A percentile compares a stretch with the other conserved stretches of the same genome.
Conservation (phyloP, 2,329 filamentous ascomycete species). For the Trichoderma harzianum region DNA sequence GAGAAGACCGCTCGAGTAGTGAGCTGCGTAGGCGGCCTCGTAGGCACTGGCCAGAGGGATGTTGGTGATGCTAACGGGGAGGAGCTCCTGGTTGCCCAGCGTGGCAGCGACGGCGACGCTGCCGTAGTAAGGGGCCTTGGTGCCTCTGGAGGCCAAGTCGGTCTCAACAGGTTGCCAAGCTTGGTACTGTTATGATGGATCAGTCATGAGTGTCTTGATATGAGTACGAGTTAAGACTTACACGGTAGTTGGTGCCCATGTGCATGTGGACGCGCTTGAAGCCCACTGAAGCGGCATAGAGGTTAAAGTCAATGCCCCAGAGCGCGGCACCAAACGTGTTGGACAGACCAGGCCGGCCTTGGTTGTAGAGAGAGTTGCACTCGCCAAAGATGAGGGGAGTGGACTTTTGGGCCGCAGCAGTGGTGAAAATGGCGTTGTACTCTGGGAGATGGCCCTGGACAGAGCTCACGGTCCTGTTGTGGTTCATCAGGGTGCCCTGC, state of each 20-base stretch:
- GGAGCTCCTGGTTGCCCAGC: slow-evolving; percentile 38
- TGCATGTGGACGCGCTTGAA: slow-evolving; percentile 62
- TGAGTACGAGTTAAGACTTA: slow-evolving; percentile 19
- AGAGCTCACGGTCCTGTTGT: slow-evolving; percentile 49
- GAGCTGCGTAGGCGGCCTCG: slow-evolving; percentile 51
- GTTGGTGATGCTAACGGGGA: slow-evolving; percentile 44
- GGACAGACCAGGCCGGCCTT: slow-evolving; percentile 59
- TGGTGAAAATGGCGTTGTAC: slow-evolving; percentile 39
- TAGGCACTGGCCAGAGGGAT: slow-evolving; percentile 39
- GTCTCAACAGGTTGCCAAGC: slow-evolving; percentile 59
- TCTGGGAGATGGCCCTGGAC: slow-evolving; percentile 48
- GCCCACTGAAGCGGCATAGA: slow-evolving; percentile 53
- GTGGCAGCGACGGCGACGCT: slow-evolving; percentile 57
- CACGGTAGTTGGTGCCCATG: slow-evolving; percentile 59
- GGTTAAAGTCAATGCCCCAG: slow-evolving; percentile 61
- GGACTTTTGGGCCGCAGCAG: neutral
- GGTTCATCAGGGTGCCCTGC: slow-evolving; percentile 61
- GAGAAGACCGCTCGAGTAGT: slow-evolving; percentile 41
- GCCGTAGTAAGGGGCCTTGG: slow-evolving; percentile 63
- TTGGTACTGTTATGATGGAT: slow-evolving; percentile 39
- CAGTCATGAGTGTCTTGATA: neutral
- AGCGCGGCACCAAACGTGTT: slow-evolving; percentile 64
- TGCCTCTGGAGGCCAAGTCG: slow-evolving; percentile 47
- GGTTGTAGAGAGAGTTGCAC: slow-evolving; percentile 60
- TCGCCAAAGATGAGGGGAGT: slow-evolving; percentile 58